Evolutionary conservation across 352 stramenopile species (phyloP), one percentile per base, ranked within the genome.

Genomic region (Globisporangium polare): DNA sequence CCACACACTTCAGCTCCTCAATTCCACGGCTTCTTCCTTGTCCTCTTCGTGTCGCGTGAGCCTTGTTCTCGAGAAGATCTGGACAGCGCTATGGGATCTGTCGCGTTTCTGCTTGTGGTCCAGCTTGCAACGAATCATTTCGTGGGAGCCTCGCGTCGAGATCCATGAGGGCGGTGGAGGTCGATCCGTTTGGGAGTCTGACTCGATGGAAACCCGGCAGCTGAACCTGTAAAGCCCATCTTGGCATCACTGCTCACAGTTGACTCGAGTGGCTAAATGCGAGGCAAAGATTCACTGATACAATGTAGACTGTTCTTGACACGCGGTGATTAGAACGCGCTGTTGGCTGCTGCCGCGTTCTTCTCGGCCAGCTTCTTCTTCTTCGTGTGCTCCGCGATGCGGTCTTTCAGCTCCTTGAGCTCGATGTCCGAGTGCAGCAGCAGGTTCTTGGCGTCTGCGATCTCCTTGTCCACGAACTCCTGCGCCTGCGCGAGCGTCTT

Each of bases 401-500:
- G 79, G 20, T 92, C 78, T 31, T 83, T 84, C 8, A 94, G 70
- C 53, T 92, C 80, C 55, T 89, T 85, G 39, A 89, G 78, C 69
- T 90, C 83, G 24, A 92, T 69, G 47, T 90, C 82, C 5, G 77
- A 61, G 26, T 82, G 72, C 24, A 93, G 46, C 49, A 94, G 60
- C 53, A 85, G 24, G 39, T 87, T 81, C 53, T 94, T 94, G 24
- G 83, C 77, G 18, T 89, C 77, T 9, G 87, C 73, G 24, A 92
- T 67, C 55, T 92, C 84, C 22, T 88, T 73, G 13, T 72, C 78
- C n/a, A 95, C 71, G 49, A 92, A 96, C 20, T 80, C 78, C 64
- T 97, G 78, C 2, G 92, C 94, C 29, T 82, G 73, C 0, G 90
- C 57, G 55, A 98, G 73, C 2, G 72, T 80, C 65, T 97, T 84